Conservation (phyloP, 2,329 filamentous ascomycete genomes). For the Penicillium sumatraense region DNA sequence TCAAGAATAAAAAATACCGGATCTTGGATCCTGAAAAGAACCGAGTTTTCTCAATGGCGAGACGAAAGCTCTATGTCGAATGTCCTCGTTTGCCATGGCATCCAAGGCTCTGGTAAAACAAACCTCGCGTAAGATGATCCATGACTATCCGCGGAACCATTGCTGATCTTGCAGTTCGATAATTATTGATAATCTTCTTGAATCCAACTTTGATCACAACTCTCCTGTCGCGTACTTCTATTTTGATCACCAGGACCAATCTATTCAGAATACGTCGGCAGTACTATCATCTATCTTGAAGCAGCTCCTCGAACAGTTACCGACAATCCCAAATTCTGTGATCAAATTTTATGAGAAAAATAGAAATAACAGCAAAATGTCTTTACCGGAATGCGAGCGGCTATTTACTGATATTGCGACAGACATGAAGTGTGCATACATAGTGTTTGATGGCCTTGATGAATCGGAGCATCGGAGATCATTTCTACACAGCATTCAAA, state of each 20-base stretch:
- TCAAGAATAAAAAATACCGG: constrained; percentile 2
- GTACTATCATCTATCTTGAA: constrained; percentile 5
- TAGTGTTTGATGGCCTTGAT: background rate
- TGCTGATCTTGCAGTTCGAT: background rate
- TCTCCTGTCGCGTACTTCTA: constrained; percentile 6
- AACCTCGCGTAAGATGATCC: background rate
- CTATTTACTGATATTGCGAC: background rate
- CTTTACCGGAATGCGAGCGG: background rate
- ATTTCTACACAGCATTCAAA: background rate
- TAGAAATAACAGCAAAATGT: background rate
- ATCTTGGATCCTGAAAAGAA: background rate
- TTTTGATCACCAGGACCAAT: constrained; percentile 11
- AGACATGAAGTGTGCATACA: background rate
- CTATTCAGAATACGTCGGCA: constrained; percentile 3
- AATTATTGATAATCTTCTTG: background rate
- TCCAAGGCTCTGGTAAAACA: background rate
- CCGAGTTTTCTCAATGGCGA: background rate
- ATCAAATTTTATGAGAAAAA: background rate
- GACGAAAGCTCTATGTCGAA: background rate
- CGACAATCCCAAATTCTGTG: background rate
- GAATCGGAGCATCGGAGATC: background rate
- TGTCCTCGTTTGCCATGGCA: background rate
- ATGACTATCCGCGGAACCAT: background rate
- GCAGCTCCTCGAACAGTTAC: background rate
- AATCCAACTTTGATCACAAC: background rate